Base-by-base conservation (phyloP, 345 rosid species). In the Barbarea vulgaris region DNA sequence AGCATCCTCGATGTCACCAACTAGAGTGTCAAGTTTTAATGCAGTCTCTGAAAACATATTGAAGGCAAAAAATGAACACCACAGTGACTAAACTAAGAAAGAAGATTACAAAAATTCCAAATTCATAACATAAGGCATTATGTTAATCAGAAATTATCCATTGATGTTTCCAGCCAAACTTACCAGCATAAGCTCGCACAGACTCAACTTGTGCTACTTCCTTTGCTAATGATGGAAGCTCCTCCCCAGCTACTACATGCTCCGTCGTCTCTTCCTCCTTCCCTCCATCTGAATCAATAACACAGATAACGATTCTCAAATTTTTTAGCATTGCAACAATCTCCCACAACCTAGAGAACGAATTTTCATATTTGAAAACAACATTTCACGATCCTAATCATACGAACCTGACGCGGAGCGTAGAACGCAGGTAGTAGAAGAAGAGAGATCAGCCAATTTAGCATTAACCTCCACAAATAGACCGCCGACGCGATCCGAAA, bases 1-100 rank as follows among this genome's bases (percentile, higher is more conserved):
- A 44, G 87, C 89, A 85, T 95, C 99, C 83, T 95, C 99, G 30
- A 95, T 87, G 34, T 92, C 97, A 73, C 97, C 97, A 54, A 89
- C 87, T 74, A 92, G 73, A 73, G 82, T 81, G 77, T 92, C 94
- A 17, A 95, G 94, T 76, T 89, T 95, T 60, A 91, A 75, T 28
- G 97, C 93, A 13, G 96, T 87, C 85, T 87, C 99, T 95, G 97
- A 65, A 79, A 72, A 60, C 59, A 54, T 41, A 41, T 28, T 65
- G 19, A 44, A 15, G 4, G 11, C 0, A 46, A n/a, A 7, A n/a
- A 17, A 46, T 17, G 4, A 44, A 44, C 9, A 6, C 50, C 4
- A 6, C 21, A 44, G 9, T 44, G 9, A 44, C 50, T 10, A n/a
- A 44, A 56, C 64, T 27, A 55, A 36, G 55, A 70, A 71, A 24